A percentile compares a stretch with the other conserved stretches of the same genome.
Conservation (phyloP, 148 eudicot genomes). For the Persicaria tinctoria region DNA sequence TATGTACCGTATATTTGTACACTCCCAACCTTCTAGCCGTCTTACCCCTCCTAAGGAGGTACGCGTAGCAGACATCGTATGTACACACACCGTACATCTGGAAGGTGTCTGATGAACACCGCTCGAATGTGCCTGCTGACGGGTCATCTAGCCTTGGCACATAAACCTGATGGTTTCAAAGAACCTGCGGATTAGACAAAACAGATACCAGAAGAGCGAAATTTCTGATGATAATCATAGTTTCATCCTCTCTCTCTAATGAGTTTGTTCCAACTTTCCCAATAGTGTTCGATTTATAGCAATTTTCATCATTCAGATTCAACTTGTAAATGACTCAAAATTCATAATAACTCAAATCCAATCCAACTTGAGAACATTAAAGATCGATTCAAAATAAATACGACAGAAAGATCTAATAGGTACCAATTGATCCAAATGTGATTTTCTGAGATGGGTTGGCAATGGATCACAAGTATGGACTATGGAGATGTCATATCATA, state of each 20-base stretch:
- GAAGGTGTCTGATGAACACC: conserved; percentile 53
- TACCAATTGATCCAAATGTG: too few species aligned
- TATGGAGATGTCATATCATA: neutral
- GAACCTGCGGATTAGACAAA: neutral
- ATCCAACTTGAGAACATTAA: too few species aligned
- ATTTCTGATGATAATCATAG: conserved; percentile 1
- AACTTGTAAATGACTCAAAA: too few species aligned
- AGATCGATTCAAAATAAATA: too few species aligned
- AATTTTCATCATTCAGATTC: neutral
- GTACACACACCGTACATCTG: conserved; percentile 45
- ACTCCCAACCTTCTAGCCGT: conserved; percentile 40
- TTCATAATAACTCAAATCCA: too few species aligned
- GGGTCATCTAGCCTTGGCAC: conserved; percentile 54
- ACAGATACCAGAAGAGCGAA: neutral
- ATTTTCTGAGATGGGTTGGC: too few species aligned
- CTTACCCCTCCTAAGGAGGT: conserved; percentile 37
- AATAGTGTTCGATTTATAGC: neutral
- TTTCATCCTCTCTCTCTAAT: neutral
- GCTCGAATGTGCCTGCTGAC: conserved; percentile 35
- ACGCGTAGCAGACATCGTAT: conserved; percentile 43
- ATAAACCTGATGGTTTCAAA: conserved; percentile 28
- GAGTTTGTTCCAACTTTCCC: neutral
- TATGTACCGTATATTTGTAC: conserved; percentile 35
- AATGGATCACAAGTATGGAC: too few species aligned
- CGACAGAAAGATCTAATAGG: too few species aligned